Percentiles rank a stretch among this genome's conserved stretches.
Conservation (phyloP, 2,329 filamentous ascomycete species). For the Cercospora canescens region DNA sequence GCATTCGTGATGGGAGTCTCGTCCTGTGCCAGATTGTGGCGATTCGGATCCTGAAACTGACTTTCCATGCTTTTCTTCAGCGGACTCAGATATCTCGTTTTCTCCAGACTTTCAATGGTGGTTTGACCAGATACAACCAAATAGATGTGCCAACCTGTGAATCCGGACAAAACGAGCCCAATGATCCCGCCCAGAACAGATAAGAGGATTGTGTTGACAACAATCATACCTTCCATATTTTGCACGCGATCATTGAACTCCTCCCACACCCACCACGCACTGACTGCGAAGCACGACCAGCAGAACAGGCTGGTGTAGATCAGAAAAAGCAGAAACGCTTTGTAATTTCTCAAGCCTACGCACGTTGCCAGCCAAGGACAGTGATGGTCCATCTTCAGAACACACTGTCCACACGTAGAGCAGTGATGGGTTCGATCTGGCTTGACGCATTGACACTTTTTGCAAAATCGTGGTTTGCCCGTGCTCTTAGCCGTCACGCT, state of each 20-base stretch:
- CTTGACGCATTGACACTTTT: slow-evolving; percentile 94
- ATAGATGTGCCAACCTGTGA: slow-evolving; percentile 88
- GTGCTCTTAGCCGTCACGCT: slow-evolving; percentile 86
- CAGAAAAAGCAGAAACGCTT: slow-evolving; percentile 89
- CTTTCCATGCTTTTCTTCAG: slow-evolving; percentile 69
- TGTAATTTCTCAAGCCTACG: slow-evolving; percentile 92
- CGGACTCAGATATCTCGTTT: slow-evolving; percentile 87
- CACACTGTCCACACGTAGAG: slow-evolving; percentile 88
- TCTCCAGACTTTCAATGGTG: slow-evolving; percentile 94
- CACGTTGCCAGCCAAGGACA: slow-evolving; percentile 98
- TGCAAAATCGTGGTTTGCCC: slow-evolving; percentile 86
- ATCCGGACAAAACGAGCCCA: slow-evolving; percentile 81
- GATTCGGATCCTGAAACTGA: slow-evolving; percentile 46
- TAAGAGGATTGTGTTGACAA: slow-evolving; percentile 87
- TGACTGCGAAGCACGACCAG: slow-evolving; percentile 75
- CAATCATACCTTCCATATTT: slow-evolving; percentile 72
- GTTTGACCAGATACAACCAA: slow-evolving; percentile 79
- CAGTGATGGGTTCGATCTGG: slow-evolving; percentile 97
- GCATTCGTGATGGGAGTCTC: slow-evolving; percentile 9
- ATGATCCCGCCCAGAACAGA: slow-evolving; percentile 88
- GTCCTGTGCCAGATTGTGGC: slow-evolving; percentile 47
- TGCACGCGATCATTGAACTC: slow-evolving; percentile 72
- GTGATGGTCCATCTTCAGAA: slow-evolving; percentile 99
- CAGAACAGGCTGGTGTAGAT: slow-evolving; percentile 87
- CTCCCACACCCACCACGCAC: slow-evolving; percentile 78